Evolutionary conservation across 768 basidiomycete genomes (phyloP).

Genomic region (Lyophyllum decastes): DNA sequence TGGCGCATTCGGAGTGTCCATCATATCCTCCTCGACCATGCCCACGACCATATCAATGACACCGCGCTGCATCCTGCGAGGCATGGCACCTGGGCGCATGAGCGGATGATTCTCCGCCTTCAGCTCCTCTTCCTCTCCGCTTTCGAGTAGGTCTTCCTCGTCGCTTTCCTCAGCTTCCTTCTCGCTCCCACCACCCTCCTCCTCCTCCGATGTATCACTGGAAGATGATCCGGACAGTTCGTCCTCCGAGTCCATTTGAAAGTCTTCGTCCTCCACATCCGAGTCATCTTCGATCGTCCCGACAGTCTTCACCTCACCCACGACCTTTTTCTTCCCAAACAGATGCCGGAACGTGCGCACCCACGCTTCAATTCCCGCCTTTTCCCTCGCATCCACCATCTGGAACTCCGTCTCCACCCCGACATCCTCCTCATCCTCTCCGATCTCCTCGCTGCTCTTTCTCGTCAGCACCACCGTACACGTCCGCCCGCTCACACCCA

Average conservation of each 20-base stretch:
- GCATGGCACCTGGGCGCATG: slow-evolving; percentile 66
- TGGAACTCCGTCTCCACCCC: slow-evolving; percentile 67
- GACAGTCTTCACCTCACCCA: slow-evolving; percentile 28
- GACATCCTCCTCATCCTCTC: slow-evolving; percentile 38
- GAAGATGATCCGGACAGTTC: slow-evolving; percentile 35
- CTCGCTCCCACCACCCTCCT: slow-evolving; percentile 24
- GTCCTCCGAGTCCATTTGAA: slow-evolving; percentile 37
- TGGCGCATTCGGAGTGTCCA: slow-evolving; percentile 30
- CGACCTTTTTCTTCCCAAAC: slow-evolving; percentile 48
- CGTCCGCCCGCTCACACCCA: slow-evolving; percentile 67
- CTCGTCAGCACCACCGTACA: slow-evolving; percentile 61
- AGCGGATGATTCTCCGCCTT: slow-evolving; percentile 62
- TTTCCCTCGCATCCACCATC: slow-evolving; percentile 72
- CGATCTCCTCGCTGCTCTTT: slow-evolving; percentile 25
- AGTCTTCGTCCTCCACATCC: slow-evolving; percentile 50
- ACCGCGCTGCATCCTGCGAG: slow-evolving; percentile 60
- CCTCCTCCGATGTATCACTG: slow-evolving; percentile 30
- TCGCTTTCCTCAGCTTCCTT: slow-evolving; percentile 33
- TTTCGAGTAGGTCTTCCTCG: slow-evolving; percentile 20
- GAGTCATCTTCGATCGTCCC: slow-evolving; percentile 38
- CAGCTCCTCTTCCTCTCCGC: slow-evolving; percentile 44
- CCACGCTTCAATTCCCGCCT: slow-evolving; percentile 68
- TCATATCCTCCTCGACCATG: slow-evolving; percentile 57
- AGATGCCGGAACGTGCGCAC: slow-evolving; percentile 53
- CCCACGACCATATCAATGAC: slow-evolving; percentile 66